Percentiles rank a stretch among this genome's conserved stretches.
Conservation (phyloP, 192 early-diverging fungal species). For the Mortierella antarctica region DNA sequence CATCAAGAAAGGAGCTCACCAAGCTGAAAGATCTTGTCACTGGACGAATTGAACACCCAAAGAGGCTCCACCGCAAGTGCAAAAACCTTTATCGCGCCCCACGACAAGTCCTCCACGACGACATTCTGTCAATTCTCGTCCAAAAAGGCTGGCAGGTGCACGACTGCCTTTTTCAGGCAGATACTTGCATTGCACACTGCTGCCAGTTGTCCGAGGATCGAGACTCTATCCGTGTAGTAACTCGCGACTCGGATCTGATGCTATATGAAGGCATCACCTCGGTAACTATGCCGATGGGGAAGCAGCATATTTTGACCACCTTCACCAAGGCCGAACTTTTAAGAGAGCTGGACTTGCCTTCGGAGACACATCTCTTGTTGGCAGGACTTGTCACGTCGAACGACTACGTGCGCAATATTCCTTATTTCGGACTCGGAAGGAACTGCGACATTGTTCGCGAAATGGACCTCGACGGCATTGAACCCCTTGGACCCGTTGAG, state of each 20-base stretch:
- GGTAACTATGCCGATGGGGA: constrained; percentile 4
- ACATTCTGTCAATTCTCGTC: not conserved
- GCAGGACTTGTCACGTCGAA: constrained; percentile 3
- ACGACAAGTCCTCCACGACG: not conserved
- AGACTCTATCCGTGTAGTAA: not conserved
- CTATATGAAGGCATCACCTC: constrained; percentile 3
- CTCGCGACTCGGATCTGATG: constrained; percentile 1
- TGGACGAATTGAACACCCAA: not conserved
- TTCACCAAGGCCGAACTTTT: not conserved
- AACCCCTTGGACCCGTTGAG: not conserved
- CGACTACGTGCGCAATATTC: constrained; percentile 9
- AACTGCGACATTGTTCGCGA: constrained; percentile 8
- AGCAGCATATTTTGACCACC: not conserved
- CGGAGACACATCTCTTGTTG: constrained; percentile 3
- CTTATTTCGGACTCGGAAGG: constrained; percentile 2
- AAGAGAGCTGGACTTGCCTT: not conserved
- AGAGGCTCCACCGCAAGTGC: not conserved
- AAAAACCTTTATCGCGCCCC: not conserved
- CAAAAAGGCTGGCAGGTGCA: constrained; percentile 4
- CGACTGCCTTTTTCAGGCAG: not conserved
- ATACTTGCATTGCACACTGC: constrained; percentile 1
- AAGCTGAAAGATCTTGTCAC: not conserved
- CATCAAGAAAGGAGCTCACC: not conserved
- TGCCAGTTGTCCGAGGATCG: not conserved
- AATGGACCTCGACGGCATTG: not conserved